Percentiles rank a stretch among this genome's conserved stretches.
phyloP scores from a whole-genome alignment of 345 rosid genomes.

The Eucalyptus sp. region DNA sequence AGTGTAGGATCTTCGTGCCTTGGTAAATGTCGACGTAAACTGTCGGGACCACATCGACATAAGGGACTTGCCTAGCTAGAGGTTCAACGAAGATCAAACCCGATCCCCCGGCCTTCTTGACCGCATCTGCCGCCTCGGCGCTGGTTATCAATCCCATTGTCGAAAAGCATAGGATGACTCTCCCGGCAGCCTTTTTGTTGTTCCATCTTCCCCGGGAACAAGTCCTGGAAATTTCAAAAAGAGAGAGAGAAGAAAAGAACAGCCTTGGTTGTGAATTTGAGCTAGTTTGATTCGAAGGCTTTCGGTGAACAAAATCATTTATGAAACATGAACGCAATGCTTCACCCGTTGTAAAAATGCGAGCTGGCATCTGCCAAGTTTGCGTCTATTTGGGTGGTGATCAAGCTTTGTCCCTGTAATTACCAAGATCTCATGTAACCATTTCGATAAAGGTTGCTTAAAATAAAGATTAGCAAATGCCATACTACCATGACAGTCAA shows the following conservation, averaged over 20 bases:
- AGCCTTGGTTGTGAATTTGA: background rate
- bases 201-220: slow-evolving; percentile 28
- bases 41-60: slow-evolving; percentile 38
- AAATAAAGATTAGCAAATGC: background rate
- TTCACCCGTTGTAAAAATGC: slow-evolving; percentile 42
- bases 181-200: slow-evolving; percentile 13
- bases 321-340: background rate
- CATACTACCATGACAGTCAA: slow-evolving; percentile 19
- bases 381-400: slow-evolving; percentile 28
- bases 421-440: background rate
- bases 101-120: slow-evolving; percentile 24
- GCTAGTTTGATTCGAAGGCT: background rate
- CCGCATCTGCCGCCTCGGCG: slow-evolving; percentile 44
- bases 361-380: slow-evolving; percentile 19
- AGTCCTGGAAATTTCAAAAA: slow-evolving; percentile 10
- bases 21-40: slow-evolving; percentile 35
- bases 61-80: slow-evolving; percentile 31
- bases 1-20: slow-evolving; percentile 39
- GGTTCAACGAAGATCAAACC: slow-evolving; percentile 49
- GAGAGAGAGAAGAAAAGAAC: background rate
- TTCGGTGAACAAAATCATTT: background rate
- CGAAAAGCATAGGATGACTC: slow-evolving; percentile 45
- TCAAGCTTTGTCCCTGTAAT: slow-evolving; percentile 51
- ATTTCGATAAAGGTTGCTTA: background rate
- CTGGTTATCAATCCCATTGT: slow-evolving; percentile 18